Percentiles rank a stretch among this genome's conserved stretches.
Evolutionary conservation across 805 yeast species (phyloP).

Genomic region (Trichomonascus vanleenenianus): DNA sequence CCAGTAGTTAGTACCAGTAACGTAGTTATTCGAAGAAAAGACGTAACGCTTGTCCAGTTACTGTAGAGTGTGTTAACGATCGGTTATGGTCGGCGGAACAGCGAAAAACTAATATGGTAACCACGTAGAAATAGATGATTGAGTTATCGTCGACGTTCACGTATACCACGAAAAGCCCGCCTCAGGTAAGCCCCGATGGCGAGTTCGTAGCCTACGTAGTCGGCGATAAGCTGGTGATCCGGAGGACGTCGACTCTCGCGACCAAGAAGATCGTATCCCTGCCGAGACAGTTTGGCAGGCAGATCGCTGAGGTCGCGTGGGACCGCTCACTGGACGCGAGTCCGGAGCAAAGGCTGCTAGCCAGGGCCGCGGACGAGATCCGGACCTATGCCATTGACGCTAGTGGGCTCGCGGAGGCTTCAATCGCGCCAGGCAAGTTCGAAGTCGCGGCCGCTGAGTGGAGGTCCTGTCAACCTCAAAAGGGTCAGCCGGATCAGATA

Average conservation of each 20-base stretch:
- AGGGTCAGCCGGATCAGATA: conserved; percentile 6
- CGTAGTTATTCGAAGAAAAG: too few relatives aligned
- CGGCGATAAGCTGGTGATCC: conserved; percentile 15
- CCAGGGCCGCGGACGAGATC: conserved; percentile 10
- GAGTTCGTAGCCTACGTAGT: conserved; percentile 15
- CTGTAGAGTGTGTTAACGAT: too few relatives aligned
- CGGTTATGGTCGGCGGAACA: too few relatives aligned
- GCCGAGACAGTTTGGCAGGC: conserved; percentile 10
- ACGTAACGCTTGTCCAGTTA: too few relatives aligned
- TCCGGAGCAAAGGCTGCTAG: conserved; percentile 16
- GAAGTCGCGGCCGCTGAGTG: conserved; percentile 12
- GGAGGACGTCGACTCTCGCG: conserved; percentile 12
- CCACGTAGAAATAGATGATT: not conserved
- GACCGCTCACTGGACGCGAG: conserved; percentile 9
- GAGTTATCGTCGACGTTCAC: conserved; percentile 8
- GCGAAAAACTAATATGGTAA: not conserved
- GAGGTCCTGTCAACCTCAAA: conserved; percentile 9
- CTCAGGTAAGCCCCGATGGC: conserved; percentile 13
- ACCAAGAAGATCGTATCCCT: conserved; percentile 11
- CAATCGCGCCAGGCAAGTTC: conserved; percentile 9
- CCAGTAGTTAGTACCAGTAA: too few relatives aligned
- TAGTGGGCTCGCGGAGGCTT: conserved; percentile 4
- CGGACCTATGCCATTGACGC: conserved; percentile 11
- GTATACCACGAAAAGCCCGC: conserved; percentile 9
- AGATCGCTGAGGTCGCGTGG: conserved; percentile 11